A percentile compares a stretch with the other conserved stretches of the same genome.
These are phyloP conservation scores for Penicillium sp. DNA, from an alignment of 2,329 filamentous ascomycete species.

Conservation along the genomic window DNA sequence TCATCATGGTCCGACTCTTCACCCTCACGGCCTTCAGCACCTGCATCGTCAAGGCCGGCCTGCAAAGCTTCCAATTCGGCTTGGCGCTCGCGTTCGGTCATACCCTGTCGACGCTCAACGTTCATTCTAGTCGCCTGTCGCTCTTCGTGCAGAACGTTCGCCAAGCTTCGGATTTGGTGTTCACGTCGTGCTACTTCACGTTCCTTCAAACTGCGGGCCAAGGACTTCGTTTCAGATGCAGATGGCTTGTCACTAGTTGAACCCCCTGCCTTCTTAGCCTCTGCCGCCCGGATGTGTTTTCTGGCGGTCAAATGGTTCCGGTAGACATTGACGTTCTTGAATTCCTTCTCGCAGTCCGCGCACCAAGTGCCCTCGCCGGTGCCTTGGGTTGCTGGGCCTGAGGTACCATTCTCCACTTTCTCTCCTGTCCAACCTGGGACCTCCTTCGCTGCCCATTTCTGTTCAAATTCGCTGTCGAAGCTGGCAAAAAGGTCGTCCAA, in stretches of 20 bases:
- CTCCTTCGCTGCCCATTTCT: constrained; percentile 74
- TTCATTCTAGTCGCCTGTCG: constrained; percentile 87
- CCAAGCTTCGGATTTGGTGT: constrained; percentile 73
- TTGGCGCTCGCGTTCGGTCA: constrained; percentile 93
- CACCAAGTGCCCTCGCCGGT: constrained; percentile 76
- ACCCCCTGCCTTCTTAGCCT: constrained; percentile 53
- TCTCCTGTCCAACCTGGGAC: constrained; percentile 74
- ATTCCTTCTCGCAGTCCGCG: constrained; percentile 86
- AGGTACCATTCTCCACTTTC: constrained; percentile 36
- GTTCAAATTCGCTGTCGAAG: constrained; percentile 81
- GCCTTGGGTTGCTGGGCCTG: constrained; percentile 51
- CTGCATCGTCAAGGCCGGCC: constrained; percentile 51
- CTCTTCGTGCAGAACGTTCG: constrained; percentile 78
- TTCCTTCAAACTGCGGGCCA: constrained; percentile 65
- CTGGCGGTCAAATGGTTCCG: constrained; percentile 83
- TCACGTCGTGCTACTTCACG: constrained; percentile 87
- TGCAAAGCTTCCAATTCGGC: constrained; percentile 89
- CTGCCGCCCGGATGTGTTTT: constrained; percentile 84
- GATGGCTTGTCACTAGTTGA: constrained; percentile 38
- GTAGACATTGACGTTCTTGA: constrained; percentile 93
- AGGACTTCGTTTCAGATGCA: constrained; percentile 21
- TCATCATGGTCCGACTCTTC: constrained; percentile 69
- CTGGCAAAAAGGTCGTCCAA: constrained; percentile 69
- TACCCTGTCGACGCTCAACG: constrained; percentile 91
- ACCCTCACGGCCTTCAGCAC: constrained; percentile 41